Percentiles rank a stretch among this genome's conserved stretches.
These are phyloP conservation scores for Glebionis coronaria DNA, from an alignment of 129 eudicot genomes.

Conservation along the genomic window DNA sequence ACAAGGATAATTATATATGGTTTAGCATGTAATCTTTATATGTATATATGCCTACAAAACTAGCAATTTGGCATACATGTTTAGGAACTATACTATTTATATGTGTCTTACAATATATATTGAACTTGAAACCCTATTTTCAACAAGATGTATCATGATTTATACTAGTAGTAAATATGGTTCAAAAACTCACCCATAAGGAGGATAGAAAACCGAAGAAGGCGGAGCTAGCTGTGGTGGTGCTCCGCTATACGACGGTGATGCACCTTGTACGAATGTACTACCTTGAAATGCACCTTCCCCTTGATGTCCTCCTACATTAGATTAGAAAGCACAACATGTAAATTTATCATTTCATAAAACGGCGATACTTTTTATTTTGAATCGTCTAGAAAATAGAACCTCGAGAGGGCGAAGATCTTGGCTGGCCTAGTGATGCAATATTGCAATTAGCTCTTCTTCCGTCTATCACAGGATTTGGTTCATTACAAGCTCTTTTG, in stretches of 20 bases:
- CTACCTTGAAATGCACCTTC: slow-evolving; percentile 44
- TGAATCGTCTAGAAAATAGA: background rate
- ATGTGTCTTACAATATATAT: no score
- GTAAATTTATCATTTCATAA: background rate
- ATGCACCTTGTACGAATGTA: slow-evolving; percentile 44
- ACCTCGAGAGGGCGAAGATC: slow-evolving; percentile 70
- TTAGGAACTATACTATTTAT: no score
- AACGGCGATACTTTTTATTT: no score
- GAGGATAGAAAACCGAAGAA: slow-evolving; percentile 74
- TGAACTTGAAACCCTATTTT: no score
- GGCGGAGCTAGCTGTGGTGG: slow-evolving; percentile 50
- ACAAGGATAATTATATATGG: no score
- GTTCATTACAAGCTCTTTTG: slow-evolving; percentile 65
- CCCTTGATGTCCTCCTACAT: slow-evolving; percentile 53
- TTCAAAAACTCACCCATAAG: slow-evolving; percentile 63
- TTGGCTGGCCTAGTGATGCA: slow-evolving; percentile 84
- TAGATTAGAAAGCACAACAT: background rate
- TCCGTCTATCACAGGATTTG: slow-evolving; percentile 88
- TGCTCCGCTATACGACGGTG: slow-evolving; percentile 64
- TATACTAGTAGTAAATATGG: no score
- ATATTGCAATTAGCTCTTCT: slow-evolving; percentile 93
- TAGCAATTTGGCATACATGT: no score
- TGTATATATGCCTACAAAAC: no score
- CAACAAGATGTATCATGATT: no score
- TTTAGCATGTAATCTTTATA: no score